Base-by-base conservation (phyloP, 140 eudicot genomes). In the Erigeron philadelphicus region DNA sequence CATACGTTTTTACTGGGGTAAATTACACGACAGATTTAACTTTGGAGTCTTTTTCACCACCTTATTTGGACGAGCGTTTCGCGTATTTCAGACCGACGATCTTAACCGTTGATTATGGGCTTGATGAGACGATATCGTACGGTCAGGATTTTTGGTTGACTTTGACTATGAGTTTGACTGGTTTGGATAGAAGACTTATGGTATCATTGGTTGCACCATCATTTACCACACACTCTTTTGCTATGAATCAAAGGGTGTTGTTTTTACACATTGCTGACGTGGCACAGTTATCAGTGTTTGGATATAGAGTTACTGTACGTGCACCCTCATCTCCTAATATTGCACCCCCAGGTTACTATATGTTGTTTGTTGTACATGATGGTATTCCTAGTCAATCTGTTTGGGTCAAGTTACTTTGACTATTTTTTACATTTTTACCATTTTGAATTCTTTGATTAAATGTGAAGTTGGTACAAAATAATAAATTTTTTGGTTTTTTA, bases 261-360 rank as follows among this genome's bases (percentile, higher is more conserved):
- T 66, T 76, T 57, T 65, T 89, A 74, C 62, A 69, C 38, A 65
- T 62, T 11, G 72, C 17, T 18, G 81, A 47, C 0, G 55, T 72
- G 21, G 71, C 64, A 0, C 82, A 67, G 76, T 21, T 79, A 13
- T 75, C 83, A 0, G 52, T 7, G 12, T 61, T 72, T 23, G 82
- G 67, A 31, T 71, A 79, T 46, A 81, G 72, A 73, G 87, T 83
- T 59, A 76, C 70, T 49, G 96, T 83, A 48, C 61, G 45, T 63
- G 87, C 95, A 42, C 95, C 98, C 42, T 58, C 79, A 47, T 63
- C 91, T 15, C 63, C 67, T 9, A 79, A 76, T 44, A 69, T 92
- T 72, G 95, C 96, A 42, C 98, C 96, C 2, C 90, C 95, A 11
- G 98, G 98, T 38, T 92, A 86, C 71, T 92, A 88, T 68, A 79